Evolutionary conservation across 805 yeast species (phyloP), one percentile per base, ranked within the genome.

Genomic region (Torulaspora microellipsoides): DNA sequence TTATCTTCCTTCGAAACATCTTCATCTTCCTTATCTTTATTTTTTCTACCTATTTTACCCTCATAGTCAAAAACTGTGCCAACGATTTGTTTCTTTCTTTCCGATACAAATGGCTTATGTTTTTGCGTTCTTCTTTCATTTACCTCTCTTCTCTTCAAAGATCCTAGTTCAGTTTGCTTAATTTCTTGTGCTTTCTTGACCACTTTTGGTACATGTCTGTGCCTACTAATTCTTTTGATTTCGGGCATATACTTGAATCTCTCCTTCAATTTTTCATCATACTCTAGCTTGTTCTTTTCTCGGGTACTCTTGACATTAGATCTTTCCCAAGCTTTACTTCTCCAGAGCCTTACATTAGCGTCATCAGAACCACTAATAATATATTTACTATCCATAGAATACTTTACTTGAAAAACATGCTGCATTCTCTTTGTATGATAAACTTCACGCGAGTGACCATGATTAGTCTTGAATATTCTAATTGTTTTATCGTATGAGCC

Each of bases 371-470:
- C 99, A 46, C 88, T 79, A 40, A 90, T 67, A 29, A 93, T 78
- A 67, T 88, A 93, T 59, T 83, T 80, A 43, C 95, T 76, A 66
- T 93, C 99, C 78, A 88, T 88, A 8, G 96, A 78, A 66, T 74
- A 95, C 51, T 82, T 81, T 32, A 83, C 87, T 44, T 85, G 77
- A 66, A 89, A 87, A 9, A 93, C 85, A 47, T 91, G 83, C 69
- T 93, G 99, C 99, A 93, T 93, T 62, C 99, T 78, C 70, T 88
- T 89, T 11, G 99, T 93, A 59, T 93, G 99, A 64, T 93, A 93
- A 34, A 95, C 76, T 58, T 93, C 99, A 49, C 97, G 75, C 5
- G 96, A 85, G 65, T 91, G 98, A 30, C 99, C 98, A 50, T 84
- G 85, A 29, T 76, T 70, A 1, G 80, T 70, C 41, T 80, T 80